Conservation (phyloP, 768 basidiomycete species). For the Serendipita sp. region DNA sequence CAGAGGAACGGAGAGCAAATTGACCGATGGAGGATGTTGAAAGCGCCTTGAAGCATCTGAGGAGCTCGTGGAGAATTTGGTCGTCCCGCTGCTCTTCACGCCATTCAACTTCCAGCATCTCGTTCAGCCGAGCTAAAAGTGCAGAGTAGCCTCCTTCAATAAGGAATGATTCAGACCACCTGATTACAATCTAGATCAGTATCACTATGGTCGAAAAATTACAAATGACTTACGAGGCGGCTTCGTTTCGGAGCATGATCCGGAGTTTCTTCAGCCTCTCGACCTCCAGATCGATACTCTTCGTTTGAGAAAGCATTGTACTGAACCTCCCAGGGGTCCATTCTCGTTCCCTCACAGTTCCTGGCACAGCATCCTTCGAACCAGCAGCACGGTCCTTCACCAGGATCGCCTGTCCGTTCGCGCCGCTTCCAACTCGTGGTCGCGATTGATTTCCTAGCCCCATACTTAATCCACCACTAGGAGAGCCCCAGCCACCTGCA, state of each 20-base stretch:
- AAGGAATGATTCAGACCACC: constrained; percentile 84
- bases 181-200: constrained; percentile 18
- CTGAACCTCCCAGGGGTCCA: constrained; percentile 54
- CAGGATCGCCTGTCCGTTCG: not conserved
- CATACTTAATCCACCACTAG: not conserved
- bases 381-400: not conserved
- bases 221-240: constrained; percentile 44
- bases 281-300: constrained; percentile 64
- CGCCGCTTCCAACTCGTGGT: not conserved
- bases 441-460: constrained; percentile 1
- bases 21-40: constrained; percentile 82
- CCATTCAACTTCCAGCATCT: constrained; percentile 93
- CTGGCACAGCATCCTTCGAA: constrained; percentile 22
- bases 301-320: constrained; percentile 47
- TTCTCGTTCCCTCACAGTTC: constrained; percentile 4
- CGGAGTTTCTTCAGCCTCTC: constrained; percentile 77
- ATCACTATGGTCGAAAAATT: constrained; percentile 2
- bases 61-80: constrained; percentile 76
- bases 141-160: constrained; percentile 72
- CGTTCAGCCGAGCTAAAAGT: constrained; percentile 68
- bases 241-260: constrained; percentile 75
- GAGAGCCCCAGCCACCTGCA: not conserved
- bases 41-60: constrained; percentile 88
- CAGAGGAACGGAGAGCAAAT: constrained; percentile 73
- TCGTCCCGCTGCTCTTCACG: constrained; percentile 98